These are phyloP conservation scores for Dictyostelium capitatum DNA, from an alignment of 78 protist species.

Conservation along the genomic window DNA sequence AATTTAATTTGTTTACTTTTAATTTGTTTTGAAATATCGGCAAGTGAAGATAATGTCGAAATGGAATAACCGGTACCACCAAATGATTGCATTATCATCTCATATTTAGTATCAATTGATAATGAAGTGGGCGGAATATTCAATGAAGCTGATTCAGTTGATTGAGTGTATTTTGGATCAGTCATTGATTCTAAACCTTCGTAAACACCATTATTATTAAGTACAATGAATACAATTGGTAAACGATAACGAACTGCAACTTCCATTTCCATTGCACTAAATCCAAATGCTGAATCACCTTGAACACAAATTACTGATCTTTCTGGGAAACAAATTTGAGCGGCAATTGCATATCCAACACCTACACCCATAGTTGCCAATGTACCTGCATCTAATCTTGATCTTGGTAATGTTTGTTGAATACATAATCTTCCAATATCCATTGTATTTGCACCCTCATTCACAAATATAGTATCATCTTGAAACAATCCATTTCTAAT, in stretches of 20 bases:
- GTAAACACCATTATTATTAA: slow-evolving; percentile 87
- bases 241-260: slow-evolving; percentile 54
- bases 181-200: slow-evolving; percentile 38
- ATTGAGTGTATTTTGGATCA: not conserved
- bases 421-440: slow-evolving; percentile 79
- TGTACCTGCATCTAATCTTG: slow-evolving; percentile 85
- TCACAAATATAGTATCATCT: slow-evolving; percentile 44
- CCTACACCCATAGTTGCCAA: slow-evolving; percentile 87
- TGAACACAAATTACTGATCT: slow-evolving; percentile 48
- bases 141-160: not conserved
- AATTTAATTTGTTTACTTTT: not conserved
- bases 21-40: not conserved
- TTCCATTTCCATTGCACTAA: slow-evolving; percentile 84
- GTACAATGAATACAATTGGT: slow-evolving; percentile 77
- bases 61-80: slow-evolving; percentile 70
- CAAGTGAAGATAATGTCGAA: slow-evolving; percentile 1
- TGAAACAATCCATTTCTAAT: slow-evolving; percentile 12
- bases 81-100: slow-evolving; percentile 56
- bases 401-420: slow-evolving; percentile 45
- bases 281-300: slow-evolving; percentile 90
- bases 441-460: slow-evolving; percentile 89
- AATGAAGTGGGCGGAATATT: slow-evolving; percentile 24
- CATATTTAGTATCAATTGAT: slow-evolving; percentile 9
- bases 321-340: slow-evolving; percentile 12
- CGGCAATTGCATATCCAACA: slow-evolving; percentile 85